These are phyloP conservation scores for Collybia mongolica DNA, from an alignment of 768 basidiomycete species.

Conservation along the genomic window DNA sequence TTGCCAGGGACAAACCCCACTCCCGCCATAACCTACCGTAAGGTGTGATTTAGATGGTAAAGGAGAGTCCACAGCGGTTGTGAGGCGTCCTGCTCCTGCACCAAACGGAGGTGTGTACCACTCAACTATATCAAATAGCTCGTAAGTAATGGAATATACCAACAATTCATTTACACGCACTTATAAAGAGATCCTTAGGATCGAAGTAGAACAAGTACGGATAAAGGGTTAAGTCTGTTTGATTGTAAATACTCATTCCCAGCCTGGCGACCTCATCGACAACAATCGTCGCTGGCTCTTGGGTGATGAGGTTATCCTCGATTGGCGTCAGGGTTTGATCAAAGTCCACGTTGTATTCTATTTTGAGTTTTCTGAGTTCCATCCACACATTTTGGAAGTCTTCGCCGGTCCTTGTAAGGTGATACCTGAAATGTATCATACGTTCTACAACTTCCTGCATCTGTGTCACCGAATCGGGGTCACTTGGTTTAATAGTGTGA, in stretches of 20 bases:
- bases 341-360: conserved; percentile 17
- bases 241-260: conserved; percentile 35
- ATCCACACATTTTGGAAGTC: conserved; percentile 25
- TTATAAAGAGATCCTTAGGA: conserved; percentile 33
- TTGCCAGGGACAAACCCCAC: conserved; percentile 27
- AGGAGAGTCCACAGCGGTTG: conserved; percentile 20
- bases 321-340: conserved; percentile 16
- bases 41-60: conserved; percentile 23
- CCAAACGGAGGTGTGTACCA: conserved; percentile 28
- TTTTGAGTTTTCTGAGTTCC: conserved; percentile 26
- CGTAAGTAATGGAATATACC: neutral
- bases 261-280: conserved; percentile 23
- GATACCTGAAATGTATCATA: conserved; percentile 24
- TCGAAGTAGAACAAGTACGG: conserved; percentile 43
- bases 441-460: conserved; percentile 18
- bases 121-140: conserved; percentile 11
- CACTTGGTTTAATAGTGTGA: conserved; percentile 9
- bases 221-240: conserved; percentile 30
- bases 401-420: conserved; percentile 20
- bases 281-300: conserved; percentile 23
- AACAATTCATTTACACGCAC: conserved; percentile 17
- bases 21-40: conserved; percentile 41
- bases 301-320: conserved; percentile 25
- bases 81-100: conserved; percentile 19
- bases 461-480: conserved; percentile 3